A percentile compares a stretch with the other conserved stretches of the same genome.
phyloP scores from a whole-genome alignment of 2,329 filamentous ascomycete genomes.

The Beauveria varroae region DNA sequence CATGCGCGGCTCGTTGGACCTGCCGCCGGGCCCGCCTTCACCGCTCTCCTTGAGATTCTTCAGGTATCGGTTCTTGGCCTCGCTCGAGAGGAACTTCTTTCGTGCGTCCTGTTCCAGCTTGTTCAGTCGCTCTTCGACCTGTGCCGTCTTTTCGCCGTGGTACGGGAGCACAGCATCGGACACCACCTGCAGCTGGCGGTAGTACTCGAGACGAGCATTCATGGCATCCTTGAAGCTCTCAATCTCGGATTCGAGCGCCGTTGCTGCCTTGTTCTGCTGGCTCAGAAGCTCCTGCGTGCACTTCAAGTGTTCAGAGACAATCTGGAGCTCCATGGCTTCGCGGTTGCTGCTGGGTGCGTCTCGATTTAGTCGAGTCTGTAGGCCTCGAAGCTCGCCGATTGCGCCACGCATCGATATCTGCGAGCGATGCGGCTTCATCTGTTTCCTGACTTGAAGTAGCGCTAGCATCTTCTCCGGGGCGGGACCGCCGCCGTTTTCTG shows the following conservation, averaged over 20 bases:
- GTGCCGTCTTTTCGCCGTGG: constrained; percentile 53
- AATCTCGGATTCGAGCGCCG: constrained; percentile 58
- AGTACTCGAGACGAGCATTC: constrained; percentile 83
- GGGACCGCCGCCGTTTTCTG: constrained; percentile 58
- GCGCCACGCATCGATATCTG: constrained; percentile 62
- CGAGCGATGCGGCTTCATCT: constrained; percentile 40
- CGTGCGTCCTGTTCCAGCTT: constrained; percentile 35
- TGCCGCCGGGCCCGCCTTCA: constrained; percentile 26
- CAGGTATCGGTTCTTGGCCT: constrained; percentile 70
- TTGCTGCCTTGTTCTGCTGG: constrained; percentile 42
- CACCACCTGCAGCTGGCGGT: constrained; percentile 82
- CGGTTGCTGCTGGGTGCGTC: constrained; percentile 25
- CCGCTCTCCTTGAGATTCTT: constrained; percentile 49
- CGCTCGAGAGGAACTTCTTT: constrained; percentile 51
- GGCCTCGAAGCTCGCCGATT: constrained; percentile 59
- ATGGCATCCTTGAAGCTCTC: constrained; percentile 70
- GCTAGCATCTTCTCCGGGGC: constrained; percentile 56
- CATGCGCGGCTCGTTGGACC: constrained; percentile 54
- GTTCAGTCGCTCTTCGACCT: constrained; percentile 27
- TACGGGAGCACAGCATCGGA: constrained; percentile 79
- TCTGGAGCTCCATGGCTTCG: constrained; percentile 59
- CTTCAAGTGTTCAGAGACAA: constrained; percentile 57
- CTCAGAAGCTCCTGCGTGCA: constrained; percentile 47
- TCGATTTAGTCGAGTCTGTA: constrained; percentile 49
- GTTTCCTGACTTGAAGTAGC: constrained; percentile 39